These are phyloP conservation scores for Dioszegia crocea DNA, from an alignment of 768 basidiomycete genomes.

Conservation along the genomic window DNA sequence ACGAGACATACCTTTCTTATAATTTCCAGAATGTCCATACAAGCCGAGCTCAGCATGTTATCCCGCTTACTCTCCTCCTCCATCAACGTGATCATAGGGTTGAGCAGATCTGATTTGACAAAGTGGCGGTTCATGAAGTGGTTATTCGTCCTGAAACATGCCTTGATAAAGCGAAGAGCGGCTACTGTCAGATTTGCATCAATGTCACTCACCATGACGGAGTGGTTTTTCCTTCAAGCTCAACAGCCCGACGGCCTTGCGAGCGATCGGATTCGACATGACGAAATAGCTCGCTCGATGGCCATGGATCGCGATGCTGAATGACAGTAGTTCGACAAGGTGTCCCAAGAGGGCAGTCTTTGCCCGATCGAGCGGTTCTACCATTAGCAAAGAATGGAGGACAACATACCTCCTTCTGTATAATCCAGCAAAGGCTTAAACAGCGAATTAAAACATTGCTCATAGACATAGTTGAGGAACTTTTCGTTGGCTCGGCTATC, in stretches of 20 bases:
- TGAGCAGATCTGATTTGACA: slow-evolving; percentile 76
- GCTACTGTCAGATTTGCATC: slow-evolving; percentile 54
- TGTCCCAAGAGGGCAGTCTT: slow-evolving; percentile 79
- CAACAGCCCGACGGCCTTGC: slow-evolving; percentile 70
- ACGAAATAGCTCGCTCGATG: slow-evolving; percentile 90
- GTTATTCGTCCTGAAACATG: slow-evolving; percentile 69
- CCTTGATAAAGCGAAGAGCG: slow-evolving; percentile 85
- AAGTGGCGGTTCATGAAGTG: slow-evolving; percentile 66
- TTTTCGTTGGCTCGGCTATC: slow-evolving; percentile 82
- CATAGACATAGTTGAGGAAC: slow-evolving; percentile 92
- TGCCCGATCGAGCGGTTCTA: slow-evolving; percentile 56
- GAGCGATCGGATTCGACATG: slow-evolving; percentile 71
- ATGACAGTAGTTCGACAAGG: slow-evolving; percentile 84
- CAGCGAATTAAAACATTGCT: slow-evolving; percentile 59
- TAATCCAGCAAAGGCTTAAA: slow-evolving; percentile 75
- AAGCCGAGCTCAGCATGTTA: slow-evolving; percentile 88
- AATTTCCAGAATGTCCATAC: slow-evolving; percentile 90
- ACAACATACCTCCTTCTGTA: slow-evolving; percentile 56
- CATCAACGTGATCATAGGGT: slow-evolving; percentile 79
- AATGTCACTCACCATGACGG: slow-evolving; percentile 66
- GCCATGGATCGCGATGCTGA: slow-evolving; percentile 79
- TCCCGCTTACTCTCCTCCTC: slow-evolving; percentile 76
- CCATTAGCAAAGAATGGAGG: not conserved
- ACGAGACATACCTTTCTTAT: slow-evolving; percentile 67
- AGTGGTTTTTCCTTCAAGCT: slow-evolving; percentile 84